These are phyloP conservation scores for Thraustochytrium striatum DNA, from an alignment of 352 stramenopile species.

Conservation along the genomic window DNA sequence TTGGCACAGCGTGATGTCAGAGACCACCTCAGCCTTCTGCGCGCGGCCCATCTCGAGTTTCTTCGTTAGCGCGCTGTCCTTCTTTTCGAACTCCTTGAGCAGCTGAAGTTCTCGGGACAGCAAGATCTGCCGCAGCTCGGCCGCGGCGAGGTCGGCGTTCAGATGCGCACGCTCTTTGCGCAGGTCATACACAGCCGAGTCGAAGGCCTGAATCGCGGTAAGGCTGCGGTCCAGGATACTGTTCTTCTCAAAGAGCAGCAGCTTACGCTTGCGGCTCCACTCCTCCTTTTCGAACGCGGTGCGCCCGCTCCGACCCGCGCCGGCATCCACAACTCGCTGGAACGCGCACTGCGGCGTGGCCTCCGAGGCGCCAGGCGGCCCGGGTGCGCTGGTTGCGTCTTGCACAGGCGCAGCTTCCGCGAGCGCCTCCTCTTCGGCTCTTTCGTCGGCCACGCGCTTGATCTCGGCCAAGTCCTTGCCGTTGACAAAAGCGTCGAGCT, in stretches of 20 bases:
- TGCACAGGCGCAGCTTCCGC: background rate
- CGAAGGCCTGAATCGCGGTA: slow-evolving; percentile 70
- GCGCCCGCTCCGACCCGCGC: background rate
- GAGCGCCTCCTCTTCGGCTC: background rate
- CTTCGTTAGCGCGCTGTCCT: slow-evolving; percentile 74
- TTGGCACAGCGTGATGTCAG: slow-evolving; percentile 69
- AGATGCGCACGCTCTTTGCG: slow-evolving; percentile 74
- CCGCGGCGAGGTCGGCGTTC: slow-evolving; percentile 77
- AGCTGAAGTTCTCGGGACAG: slow-evolving; percentile 74
- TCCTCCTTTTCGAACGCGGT: slow-evolving; percentile 49
- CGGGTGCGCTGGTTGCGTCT: background rate
- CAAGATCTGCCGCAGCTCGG: slow-evolving; percentile 78
- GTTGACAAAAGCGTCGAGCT: slow-evolving; percentile 68
- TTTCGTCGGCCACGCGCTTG: background rate
- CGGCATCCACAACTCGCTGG: background rate
- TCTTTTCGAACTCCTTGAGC: slow-evolving; percentile 81
- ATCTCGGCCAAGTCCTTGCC: background rate
- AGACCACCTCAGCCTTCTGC: slow-evolving; percentile 76
- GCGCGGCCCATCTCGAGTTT: slow-evolving; percentile 74
- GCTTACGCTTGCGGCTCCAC: slow-evolving; percentile 48
- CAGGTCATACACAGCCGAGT: slow-evolving; percentile 78
- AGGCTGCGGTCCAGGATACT: slow-evolving; percentile 65
- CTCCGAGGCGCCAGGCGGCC: background rate
- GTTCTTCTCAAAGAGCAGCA: slow-evolving; percentile 63
- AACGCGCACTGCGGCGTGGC: background rate